phyloP scores from a whole-genome alignment of 345 rosid species.

The Eucalyptus fibrosa region DNA sequence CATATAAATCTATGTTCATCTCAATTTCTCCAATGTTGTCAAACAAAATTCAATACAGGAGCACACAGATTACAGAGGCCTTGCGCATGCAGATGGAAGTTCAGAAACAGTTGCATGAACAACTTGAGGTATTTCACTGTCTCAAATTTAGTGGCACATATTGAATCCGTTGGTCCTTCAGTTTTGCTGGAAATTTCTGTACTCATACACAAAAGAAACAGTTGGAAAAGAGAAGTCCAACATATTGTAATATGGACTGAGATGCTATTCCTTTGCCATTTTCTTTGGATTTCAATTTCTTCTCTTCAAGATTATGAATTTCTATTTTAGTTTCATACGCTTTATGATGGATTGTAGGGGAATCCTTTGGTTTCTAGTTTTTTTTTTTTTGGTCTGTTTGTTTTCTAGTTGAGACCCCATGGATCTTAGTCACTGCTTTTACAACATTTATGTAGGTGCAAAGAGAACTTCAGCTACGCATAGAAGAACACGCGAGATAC shows the following conservation, averaged over 20 bases:
- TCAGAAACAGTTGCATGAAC: slow-evolving; percentile 87
- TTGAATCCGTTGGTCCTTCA: background rate
- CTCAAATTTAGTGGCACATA: background rate
- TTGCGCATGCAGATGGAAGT: slow-evolving; percentile 79
- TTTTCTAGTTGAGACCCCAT: background rate
- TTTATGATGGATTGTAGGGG: background rate
- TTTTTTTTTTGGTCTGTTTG: too few species aligned
- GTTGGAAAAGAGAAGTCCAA: background rate
- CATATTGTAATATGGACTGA: background rate
- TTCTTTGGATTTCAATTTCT: background rate
- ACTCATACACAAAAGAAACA: background rate
- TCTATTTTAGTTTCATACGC: background rate
- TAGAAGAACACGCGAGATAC: slow-evolving; percentile 84
- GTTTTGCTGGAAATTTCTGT: background rate
- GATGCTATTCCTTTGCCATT: background rate
- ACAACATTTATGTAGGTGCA: slow-evolving; percentile 38
- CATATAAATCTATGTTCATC: background rate
- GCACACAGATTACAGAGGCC: slow-evolving; percentile 62
- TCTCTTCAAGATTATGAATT: background rate
- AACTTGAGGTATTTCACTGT: slow-evolving; percentile 56
- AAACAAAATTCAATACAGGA: slow-evolving; percentile 16
- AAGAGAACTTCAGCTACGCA: slow-evolving; percentile 62
- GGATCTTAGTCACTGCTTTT: background rate
- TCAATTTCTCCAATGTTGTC: background rate
- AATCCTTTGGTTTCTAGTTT: background rate